Base-by-base conservation (phyloP, 225 moss, liverwort and hornwort species). In the Bryoerythrophyllum caledonicum region DNA sequence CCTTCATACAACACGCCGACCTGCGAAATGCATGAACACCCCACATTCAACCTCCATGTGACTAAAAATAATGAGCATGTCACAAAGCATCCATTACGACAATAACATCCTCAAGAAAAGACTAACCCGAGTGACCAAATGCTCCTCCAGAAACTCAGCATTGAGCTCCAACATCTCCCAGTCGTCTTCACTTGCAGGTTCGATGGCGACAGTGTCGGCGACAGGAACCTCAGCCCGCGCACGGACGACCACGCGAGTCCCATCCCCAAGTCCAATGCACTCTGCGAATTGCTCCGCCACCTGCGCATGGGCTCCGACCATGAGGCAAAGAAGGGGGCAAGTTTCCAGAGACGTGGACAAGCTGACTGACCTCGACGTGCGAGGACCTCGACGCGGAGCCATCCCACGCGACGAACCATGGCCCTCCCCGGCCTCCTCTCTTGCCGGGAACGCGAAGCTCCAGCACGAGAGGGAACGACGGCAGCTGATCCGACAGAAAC, bases 121-220 rank as follows among this genome's bases (percentile, higher is more conserved):
- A 71, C 89, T 43, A 24, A 96, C 96, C 89, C 89, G 79, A 73
- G 91, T 88, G 46, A 99, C 67, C 51, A 99, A 88, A 74, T 99
- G 91, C 56, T 99, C 89, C 90, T 99, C 99, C 4, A 99, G 88
- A 74, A 91, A 99, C 72, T 90, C 90, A 60, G 95, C 95, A 88
- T 99, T 95, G 46, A 99, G 91, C 83, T 99, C 99, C 80, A 99
- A 78, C 84, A 99, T 86, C 72, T 99, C 99, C 99, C 99, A 99
- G 75, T 99, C 99, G 78, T 99, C 94, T 83, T 88, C 93, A 34
- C 90, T 93, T 15, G 88, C 95, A 76, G 99, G 95, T 76, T 95
- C 95, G 54, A 99, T 83, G 44, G 89, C 81, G 54, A 99, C 89
- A 30, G 85, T 89, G 72, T 92, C 89, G 35, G 99, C 99, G 62